Evolutionary conservation across 2,329 filamentous ascomycete genomes (phyloP).

Genomic region (Bipolaris sorokiniana): DNA sequence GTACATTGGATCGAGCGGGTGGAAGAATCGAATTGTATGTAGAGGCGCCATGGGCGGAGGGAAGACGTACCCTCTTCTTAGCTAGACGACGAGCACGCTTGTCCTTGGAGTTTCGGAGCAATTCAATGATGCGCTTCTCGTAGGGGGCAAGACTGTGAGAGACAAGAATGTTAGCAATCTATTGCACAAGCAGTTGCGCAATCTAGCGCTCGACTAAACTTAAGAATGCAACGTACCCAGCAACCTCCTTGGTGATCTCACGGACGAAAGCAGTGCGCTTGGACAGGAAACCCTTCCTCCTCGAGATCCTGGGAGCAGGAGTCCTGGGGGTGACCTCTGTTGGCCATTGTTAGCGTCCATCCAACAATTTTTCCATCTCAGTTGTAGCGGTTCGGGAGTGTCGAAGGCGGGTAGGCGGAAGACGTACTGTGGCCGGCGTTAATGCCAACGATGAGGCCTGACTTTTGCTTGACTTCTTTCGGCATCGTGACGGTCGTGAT

Average conservation of each 20-base stretch:
- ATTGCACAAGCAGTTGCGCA: constrained; percentile 1
- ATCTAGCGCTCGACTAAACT: background rate
- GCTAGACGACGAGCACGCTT: constrained; percentile 99
- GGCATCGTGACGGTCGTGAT: constrained; percentile 54
- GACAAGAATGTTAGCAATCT: constrained; percentile 14
- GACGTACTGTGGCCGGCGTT: constrained; percentile 71
- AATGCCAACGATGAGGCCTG: constrained; percentile 64
- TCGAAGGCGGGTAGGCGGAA: constrained; percentile 19
- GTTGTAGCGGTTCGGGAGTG: constrained; percentile 16
- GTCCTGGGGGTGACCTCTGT: constrained; percentile 60
- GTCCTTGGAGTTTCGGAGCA: constrained; percentile 98
- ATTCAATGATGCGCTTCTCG: constrained; percentile 98
- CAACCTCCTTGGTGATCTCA: constrained; percentile 97
- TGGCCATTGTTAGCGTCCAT: constrained; percentile 34
- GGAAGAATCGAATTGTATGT: constrained; percentile 2
- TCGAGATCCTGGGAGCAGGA: constrained; percentile 57
- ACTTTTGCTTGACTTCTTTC: constrained; percentile 61
- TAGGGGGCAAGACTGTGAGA: constrained; percentile 52
- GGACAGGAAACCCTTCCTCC: constrained; percentile 94
- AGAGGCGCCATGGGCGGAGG: background rate
- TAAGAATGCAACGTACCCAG: constrained; percentile 69
- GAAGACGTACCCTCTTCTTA: constrained; percentile 87
- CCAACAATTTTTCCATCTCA: constrained; percentile 15
- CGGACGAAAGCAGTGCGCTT: constrained; percentile 97
- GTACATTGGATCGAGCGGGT: constrained; percentile 1